Evolutionary conservation across 148 eudicot species (phyloP), one percentile per base, ranked within the genome.

Genomic region (Tetragonia tetragonoides): DNA sequence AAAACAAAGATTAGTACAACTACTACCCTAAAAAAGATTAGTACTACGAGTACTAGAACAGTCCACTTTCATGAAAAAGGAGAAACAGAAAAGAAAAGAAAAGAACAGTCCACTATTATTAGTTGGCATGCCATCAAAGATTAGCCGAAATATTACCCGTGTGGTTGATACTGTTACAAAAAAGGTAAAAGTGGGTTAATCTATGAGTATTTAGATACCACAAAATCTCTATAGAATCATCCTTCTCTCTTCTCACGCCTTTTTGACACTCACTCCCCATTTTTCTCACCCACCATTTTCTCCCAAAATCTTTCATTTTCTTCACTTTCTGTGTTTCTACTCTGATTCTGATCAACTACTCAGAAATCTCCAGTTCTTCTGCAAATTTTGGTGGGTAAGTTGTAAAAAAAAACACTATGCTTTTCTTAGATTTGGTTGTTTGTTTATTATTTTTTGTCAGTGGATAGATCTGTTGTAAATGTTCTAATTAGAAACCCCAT

Each of bases 121-220:
- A 28, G 34, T 28, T 28, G 34, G 47, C 47, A 44, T 44, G 47
- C 47, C 47, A 44, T 44, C 47, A 44, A 44, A 44, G 47, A 28
- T 44, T 5, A 9, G 47, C 47, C 47, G 47, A 44, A 17, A 17
- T 23, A 44, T 73, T 73, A 54, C 81, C 81, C 77, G 81, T 73
- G 73, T 70, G 81, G 81, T 74, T 73, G 57, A 65, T 61, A 53
- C 66, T 79, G 53, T 79, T 57, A 42, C 39, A 65, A 74, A 77
- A 68, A 54, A 16, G 72, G 3, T 3, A 41, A n/a, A 44, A 2
- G 12, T 20, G 21, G 74, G 42, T 59, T 28, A 28, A 60, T 69
- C 73, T 41, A 39, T 41, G 16, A 21, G 10, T 24, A 16, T 10
- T 23, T 17, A 40, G 17, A 24, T 28, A n/a, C 8, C 20, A 46